Evolutionary conservation across 768 basidiomycete genomes (phyloP), one percentile per base, ranked within the genome.

Genomic region (Coprinellus aureogranulatus): DNA sequence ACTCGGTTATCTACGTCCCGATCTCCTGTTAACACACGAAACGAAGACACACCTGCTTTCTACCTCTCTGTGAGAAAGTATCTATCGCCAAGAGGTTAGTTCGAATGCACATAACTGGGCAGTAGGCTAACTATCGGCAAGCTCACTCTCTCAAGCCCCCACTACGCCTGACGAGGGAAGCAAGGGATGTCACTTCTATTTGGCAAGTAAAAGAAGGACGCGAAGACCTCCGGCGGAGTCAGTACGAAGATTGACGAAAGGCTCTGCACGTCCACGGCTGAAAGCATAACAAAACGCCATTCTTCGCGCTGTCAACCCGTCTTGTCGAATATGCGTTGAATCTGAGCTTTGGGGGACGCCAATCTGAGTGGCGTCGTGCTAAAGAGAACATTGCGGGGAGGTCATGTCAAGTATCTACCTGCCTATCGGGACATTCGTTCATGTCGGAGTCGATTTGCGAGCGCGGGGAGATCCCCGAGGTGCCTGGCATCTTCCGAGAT

Each of bases 301-400:
- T 20, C 51, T 57, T 41, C 44, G 44, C n/a, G 51, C 60, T 60
- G 60, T 61, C 60, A 52, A 57, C 20, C 22, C 16, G 18, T 20
- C n/a, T 34, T 37, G 50, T 58, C 57, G 22, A 40, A 53, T 52
- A 53, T 48, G 52, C 57, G 22, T 52, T 50, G 55, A 44, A 56
- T 61, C 54, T 53, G 25, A 39, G 20, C 42, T 34, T 34, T 45
- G 26, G 54, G 16, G 14, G n/a, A 18, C 41, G 22, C 25, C 58
- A 59, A 55, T 59, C 53, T 59, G 53, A 34, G 58, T 59, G 58
- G 58, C 58, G 58, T 42, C 39, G 40, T 44, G 20, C 10, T n/a
- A 5, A 6, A 5, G 14, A 44, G 41, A 44, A n/a, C 41, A 44
- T 6, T 5, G 10, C 18, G 41, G 9, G 14, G 41, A 44, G 6